Conservation (phyloP, 148 eudicot species). For the Rhododendron kiyosumense region DNA sequence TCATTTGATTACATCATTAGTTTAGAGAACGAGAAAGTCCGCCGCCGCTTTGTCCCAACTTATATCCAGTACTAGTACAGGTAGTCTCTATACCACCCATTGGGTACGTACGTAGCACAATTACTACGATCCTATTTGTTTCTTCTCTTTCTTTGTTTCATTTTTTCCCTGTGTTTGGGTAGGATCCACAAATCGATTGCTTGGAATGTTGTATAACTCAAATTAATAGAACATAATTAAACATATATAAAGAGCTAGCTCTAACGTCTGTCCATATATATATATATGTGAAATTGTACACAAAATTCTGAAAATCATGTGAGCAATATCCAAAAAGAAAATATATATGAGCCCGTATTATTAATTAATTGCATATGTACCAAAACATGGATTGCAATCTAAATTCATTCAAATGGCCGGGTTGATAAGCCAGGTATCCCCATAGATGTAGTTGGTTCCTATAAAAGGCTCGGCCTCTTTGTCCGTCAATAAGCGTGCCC, state of each 20-base stretch:
- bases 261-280: not conserved
- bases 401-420: not conserved
- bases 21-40: not conserved
- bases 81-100: not conserved
- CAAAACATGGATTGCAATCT: not conserved
- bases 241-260: not conserved
- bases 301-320: no score
- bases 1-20: not conserved
- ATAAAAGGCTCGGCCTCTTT: no score
- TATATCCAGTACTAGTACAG: not conserved
- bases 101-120: not conserved
- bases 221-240: no score
- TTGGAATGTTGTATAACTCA: not conserved
- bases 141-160: not conserved
- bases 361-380: no score
- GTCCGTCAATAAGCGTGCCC: not conserved
- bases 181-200: not conserved
- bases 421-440: not conserved
- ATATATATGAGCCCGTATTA: no score
- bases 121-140: not conserved
- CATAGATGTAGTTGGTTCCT: no score
- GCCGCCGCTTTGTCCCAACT: not conserved
- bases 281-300: no score
- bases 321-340: no score
- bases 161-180: not conserved